Conservation (phyloP, 495 filamentous ascomycete species). For the Talaromyces proteolyticus region DNA sequence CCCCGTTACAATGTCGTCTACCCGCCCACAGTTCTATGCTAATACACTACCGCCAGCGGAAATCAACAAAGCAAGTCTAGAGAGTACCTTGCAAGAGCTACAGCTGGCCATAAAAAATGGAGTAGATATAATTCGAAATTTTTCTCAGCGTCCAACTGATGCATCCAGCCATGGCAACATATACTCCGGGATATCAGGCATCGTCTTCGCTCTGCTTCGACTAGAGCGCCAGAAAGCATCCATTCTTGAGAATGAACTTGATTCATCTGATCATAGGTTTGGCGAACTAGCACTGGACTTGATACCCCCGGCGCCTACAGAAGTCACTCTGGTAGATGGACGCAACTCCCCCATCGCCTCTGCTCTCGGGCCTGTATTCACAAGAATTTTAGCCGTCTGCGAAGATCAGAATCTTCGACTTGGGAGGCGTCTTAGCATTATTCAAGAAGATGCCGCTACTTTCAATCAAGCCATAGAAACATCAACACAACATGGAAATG, state of each 20-base stretch:
- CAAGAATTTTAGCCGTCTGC: slow-evolving; percentile 18
- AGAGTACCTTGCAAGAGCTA: slow-evolving; percentile 18
- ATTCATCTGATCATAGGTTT: slow-evolving; percentile 17
- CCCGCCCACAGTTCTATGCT: slow-evolving; percentile 14
- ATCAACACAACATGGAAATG: slow-evolving; percentile 24
- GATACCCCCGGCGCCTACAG: slow-evolving; percentile 20
- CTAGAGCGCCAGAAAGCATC: slow-evolving; percentile 26
- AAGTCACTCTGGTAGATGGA: slow-evolving; percentile 19
- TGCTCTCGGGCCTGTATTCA: slow-evolving; percentile 18
- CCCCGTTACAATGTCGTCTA: not conserved
- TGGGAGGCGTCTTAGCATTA: slow-evolving; percentile 5
- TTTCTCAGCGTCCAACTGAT: slow-evolving; percentile 13
- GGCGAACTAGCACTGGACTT: slow-evolving; percentile 20
- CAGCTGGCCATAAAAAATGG: slow-evolving; percentile 22
- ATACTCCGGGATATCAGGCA: slow-evolving; percentile 23
- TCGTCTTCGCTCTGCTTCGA: slow-evolving; percentile 31
- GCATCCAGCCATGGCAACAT: slow-evolving; percentile 21
- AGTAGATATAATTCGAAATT: slow-evolving; percentile 18
- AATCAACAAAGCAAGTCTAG: slow-evolving; percentile 7
- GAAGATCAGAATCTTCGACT: slow-evolving; percentile 5
- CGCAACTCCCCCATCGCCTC: slow-evolving; percentile 28
- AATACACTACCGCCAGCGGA: slow-evolving; percentile 12
- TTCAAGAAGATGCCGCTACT: slow-evolving; percentile 17
- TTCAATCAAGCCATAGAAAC: slow-evolving; percentile 22
- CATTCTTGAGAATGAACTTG: slow-evolving; percentile 7